Percentiles rank a stretch among this genome's conserved stretches.
Conservation (phyloP, 495 filamentous ascomycete species). For the Penicillium crystallinum region DNA sequence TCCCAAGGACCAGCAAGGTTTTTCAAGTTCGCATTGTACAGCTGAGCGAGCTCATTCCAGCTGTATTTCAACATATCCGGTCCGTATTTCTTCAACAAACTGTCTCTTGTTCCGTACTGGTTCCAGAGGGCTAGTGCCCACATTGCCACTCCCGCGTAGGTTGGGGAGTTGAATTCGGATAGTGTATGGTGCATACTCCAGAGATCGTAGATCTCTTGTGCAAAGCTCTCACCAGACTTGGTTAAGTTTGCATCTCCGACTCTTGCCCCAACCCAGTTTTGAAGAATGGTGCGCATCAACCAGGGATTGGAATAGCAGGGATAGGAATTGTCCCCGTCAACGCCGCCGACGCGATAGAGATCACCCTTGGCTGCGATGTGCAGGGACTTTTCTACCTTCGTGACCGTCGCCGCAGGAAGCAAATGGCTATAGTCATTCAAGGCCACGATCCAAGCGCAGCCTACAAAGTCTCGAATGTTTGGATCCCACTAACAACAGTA, state of each 20-base stretch:
- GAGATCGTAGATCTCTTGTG: constrained; percentile 31
- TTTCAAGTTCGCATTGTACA: constrained; percentile 35
- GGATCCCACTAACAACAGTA: constrained; percentile 38
- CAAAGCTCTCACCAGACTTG: constrained; percentile 26
- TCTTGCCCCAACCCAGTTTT: constrained; percentile 31
- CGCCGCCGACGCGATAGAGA: constrained; percentile 37
- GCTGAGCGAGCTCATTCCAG: constrained; percentile 27
- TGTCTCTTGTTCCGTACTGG: constrained; percentile 27
- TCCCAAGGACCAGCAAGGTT: constrained; percentile 44
- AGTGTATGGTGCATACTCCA: constrained; percentile 33
- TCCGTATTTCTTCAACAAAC: constrained; percentile 28
- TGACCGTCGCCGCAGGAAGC: constrained; percentile 21
- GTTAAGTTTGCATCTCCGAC: constrained; percentile 38
- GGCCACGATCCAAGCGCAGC: constrained; percentile 34
- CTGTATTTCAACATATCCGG: constrained; percentile 24
- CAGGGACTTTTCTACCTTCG: constrained; percentile 28
- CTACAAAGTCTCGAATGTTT: constrained; percentile 41
- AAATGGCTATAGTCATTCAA: constrained; percentile 35
- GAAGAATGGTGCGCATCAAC: constrained; percentile 38
- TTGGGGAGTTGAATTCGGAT: constrained; percentile 42
- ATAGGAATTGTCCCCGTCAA: constrained; percentile 41
- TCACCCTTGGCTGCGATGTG: constrained; percentile 36
- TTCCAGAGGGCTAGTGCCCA: constrained; percentile 37
- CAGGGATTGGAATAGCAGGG: constrained; percentile 40
- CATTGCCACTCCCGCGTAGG: constrained; percentile 39